Percentiles rank a stretch among this genome's conserved stretches.
Evolutionary conservation across 2,329 filamentous ascomycete species (phyloP).

Genomic region (Pseudogymnoascus sp.): DNA sequence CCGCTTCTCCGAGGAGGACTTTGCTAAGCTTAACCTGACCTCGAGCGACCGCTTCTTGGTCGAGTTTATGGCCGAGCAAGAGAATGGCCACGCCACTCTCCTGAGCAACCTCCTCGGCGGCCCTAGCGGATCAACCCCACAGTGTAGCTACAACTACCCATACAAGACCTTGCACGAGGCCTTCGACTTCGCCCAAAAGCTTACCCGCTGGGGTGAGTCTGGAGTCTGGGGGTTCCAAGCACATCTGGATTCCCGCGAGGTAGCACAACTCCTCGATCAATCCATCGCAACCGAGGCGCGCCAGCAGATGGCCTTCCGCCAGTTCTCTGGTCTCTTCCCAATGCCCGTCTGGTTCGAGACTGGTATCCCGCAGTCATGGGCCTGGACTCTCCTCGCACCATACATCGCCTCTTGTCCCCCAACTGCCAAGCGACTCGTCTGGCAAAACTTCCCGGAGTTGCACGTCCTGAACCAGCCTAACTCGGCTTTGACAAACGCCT

Average conservation of each 20-base stretch:
- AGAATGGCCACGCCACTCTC: constrained; percentile 68
- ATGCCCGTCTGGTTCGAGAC: constrained; percentile 78
- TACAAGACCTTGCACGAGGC: constrained; percentile 66
- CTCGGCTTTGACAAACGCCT: constrained; percentile 54
- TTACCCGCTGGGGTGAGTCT: constrained; percentile 74
- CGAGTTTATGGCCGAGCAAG: constrained; percentile 69
- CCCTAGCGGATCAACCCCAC: constrained; percentile 49
- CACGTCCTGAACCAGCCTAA: constrained; percentile 70
- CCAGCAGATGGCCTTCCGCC: constrained; percentile 78
- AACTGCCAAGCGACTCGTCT: constrained; percentile 65
- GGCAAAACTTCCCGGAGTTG: constrained; percentile 76
- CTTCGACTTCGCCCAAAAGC: constrained; percentile 75
- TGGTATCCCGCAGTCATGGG: constrained; percentile 76
- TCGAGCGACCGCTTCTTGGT: constrained; percentile 64
- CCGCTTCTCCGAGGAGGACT: constrained; percentile 61
- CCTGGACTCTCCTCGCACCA: constrained; percentile 72
- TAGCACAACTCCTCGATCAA: constrained; percentile 64
- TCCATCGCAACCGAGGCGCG: constrained; percentile 72
- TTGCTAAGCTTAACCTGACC: constrained; percentile 57
- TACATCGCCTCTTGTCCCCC: constrained; percentile 71
- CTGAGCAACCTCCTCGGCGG: constrained; percentile 69
- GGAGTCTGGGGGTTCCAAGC: constrained; percentile 75
- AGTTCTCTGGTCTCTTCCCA: constrained; percentile 70
- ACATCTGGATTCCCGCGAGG: constrained; percentile 68
- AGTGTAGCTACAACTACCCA: constrained; percentile 77